Evolutionary conservation across 2,329 filamentous ascomycete genomes (phyloP), one percentile per base, ranked within the genome.

Genomic region (Lachnellula willkommii): DNA sequence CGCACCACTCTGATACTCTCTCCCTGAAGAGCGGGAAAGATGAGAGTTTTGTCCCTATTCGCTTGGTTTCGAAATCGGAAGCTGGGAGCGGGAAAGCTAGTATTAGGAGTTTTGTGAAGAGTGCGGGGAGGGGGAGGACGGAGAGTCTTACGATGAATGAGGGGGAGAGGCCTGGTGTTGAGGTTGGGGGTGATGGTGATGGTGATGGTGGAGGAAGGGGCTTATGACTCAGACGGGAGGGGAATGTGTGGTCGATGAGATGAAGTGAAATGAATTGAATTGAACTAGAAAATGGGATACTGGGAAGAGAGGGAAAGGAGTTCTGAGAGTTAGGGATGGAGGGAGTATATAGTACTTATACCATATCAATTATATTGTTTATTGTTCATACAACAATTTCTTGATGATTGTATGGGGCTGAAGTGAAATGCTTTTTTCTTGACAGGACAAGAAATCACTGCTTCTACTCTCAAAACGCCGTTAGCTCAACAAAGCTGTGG

Each of bases 21-120:
- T 17, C 37, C 5, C 5, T 40, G 5, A 24, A 11, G 20, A 45
- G 22, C 20, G 17, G 20, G 6, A 22, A 20, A 1, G 22, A 45
- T 45, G 42, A 47, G 35, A 48, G 32, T 15, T 48, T 42, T 22
- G 26, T 53, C 36, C 52, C 52, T 32, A 53, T 53, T 26, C 28
- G 52, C 14, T 5, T 53, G 2, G 42, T 53, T 36, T 37, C 28
- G n/a, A 17, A 20, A 42, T 11, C 28, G 15, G 37, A 40, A 17
- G 20, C 17, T 17, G 42, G 42, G 42, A 45, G 42, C 4, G 42
- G 42, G 42, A 45, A 45, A 24, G 22, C 17, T 24, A 45, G 42
- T 45, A 45, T 45, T 9, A 20, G 22, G 12, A 45, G 42, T 45
- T 20, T 45, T 45, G 42, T 45, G 20, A 45, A 45, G 20, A 45